Evolutionary conservation across 345 rosid species (phyloP).

Genomic region (Eucalyptus erythrocorys): DNA sequence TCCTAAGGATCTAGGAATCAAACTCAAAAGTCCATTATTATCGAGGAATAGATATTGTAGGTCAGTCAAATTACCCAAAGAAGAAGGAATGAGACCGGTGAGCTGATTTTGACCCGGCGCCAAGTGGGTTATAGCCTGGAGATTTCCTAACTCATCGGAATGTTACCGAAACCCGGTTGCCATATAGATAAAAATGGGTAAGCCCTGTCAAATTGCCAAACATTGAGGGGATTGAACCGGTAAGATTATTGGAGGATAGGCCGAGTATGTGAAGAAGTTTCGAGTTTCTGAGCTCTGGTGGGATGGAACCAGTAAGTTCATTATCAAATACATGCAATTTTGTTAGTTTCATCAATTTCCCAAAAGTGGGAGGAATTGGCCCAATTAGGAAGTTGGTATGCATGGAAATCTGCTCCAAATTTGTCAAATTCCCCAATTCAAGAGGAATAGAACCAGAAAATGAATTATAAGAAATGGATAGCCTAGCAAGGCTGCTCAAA

Average conservation of each 20-base stretch:
- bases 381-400: constrained; percentile 2
- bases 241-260: background rate
- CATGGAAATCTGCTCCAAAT: background rate
- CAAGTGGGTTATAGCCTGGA: background rate
- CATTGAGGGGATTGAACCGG: background rate
- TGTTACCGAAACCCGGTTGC: background rate
- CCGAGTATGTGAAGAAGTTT: background rate
- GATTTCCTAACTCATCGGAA: constrained; percentile 5
- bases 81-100: constrained; percentile 1
- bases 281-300: background rate
- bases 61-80: constrained; percentile 14
- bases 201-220: background rate
- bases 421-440: constrained; percentile 10
- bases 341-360: background rate
- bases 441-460: constrained; percentile 10
- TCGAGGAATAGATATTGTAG: background rate
- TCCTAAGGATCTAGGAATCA: constrained; percentile 10
- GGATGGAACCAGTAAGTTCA: constrained; percentile 4
- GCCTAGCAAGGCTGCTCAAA: background rate
- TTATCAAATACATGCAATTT: background rate
- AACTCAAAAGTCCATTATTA: constrained; percentile 11
- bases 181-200: background rate
- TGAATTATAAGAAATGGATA: background rate
- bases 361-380: constrained; percentile 6
- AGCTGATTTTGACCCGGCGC: background rate